Percentiles rank a stretch among this genome's conserved stretches.
Conservation (phyloP, 2,329 filamentous ascomycete genomes). For the Aphanoascus verrucosus region DNA sequence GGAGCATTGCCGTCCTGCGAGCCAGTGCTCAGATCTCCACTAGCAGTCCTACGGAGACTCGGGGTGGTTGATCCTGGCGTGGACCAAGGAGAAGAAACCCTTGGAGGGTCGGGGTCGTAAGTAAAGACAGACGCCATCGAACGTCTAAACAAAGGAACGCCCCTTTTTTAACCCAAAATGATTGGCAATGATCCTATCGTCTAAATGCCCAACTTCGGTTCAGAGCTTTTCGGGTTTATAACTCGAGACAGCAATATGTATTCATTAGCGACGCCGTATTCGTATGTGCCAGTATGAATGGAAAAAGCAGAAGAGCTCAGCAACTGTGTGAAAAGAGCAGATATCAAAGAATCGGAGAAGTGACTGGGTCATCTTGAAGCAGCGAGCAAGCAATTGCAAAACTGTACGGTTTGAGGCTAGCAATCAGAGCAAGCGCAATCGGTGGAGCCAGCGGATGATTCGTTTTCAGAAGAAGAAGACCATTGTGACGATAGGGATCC, state of each 20-base stretch:
- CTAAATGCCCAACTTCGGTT: neutral
- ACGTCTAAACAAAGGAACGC: neutral
- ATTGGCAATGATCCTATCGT: neutral
- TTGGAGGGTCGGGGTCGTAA: conserved; percentile 75
- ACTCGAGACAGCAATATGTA: neutral
- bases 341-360: conserved; percentile 11
- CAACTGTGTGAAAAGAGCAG: conserved; percentile 12
- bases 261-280: conserved; percentile 3
- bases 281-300: conserved; percentile 15
- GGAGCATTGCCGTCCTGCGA: conserved; percentile 29
- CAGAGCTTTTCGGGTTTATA: neutral
- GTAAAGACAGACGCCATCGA: conserved; percentile 91
- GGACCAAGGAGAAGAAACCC: conserved; percentile 85
- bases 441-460: neutral
- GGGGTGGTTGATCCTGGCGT: conserved; percentile 42
- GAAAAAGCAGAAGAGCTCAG: conserved; percentile 13
- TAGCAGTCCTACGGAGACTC: conserved; percentile 23
- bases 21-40: conserved; percentile 18
- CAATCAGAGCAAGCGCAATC: conserved; percentile 4
- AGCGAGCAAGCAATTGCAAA: neutral
- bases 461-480: neutral
- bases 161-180: neutral
- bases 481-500: neutral
- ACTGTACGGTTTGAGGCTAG: neutral
- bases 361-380: conserved; percentile 20